Conservation (phyloP, 2,329 filamentous ascomycete genomes). For the Botryotinia calthae region DNA sequence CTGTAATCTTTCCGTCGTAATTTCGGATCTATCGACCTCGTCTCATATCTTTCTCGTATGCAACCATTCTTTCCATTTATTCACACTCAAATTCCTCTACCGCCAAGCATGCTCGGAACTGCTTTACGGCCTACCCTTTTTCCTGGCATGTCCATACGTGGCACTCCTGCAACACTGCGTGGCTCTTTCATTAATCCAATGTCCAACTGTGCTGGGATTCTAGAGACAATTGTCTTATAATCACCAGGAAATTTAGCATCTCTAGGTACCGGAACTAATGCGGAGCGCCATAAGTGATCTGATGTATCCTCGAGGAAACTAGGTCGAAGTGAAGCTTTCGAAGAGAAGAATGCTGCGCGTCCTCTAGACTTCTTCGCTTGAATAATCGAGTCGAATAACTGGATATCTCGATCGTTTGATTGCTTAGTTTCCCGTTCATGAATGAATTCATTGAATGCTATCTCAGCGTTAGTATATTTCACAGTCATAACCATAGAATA, state of each 20-base stretch:
- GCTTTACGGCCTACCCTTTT: conserved; percentile 39
- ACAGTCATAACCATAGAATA: conserved; percentile 18
- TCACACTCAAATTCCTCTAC: conserved; percentile 3
- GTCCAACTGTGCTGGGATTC: conserved; percentile 81
- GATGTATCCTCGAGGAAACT: conserved; percentile 69
- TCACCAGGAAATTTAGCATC: conserved; percentile 60
- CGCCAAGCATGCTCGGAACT: conserved; percentile 39
- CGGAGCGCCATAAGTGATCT: conserved; percentile 77
- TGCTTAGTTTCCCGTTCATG: conserved; percentile 71
- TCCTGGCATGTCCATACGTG: conserved; percentile 47
- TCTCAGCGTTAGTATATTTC: conserved; percentile 43
- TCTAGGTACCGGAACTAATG: conserved; percentile 58
- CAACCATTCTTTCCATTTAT: neutral
- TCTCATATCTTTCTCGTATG: neutral
- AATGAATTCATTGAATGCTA: conserved; percentile 78
- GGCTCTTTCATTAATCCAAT: conserved; percentile 87
- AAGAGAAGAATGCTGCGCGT: conserved; percentile 53
- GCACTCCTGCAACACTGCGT: conserved; percentile 84
- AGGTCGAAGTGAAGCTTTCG: conserved; percentile 39
- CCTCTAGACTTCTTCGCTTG: conserved; percentile 70
- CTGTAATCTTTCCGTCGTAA: conserved; percentile 8
- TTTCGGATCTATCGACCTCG: neutral
- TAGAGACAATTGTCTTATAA: conserved; percentile 58
- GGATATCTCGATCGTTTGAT: conserved; percentile 61
- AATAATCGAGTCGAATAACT: conserved; percentile 81